Conservation (phyloP, 2,329 filamentous ascomycete species). For the Zymoseptoria crescenta region DNA sequence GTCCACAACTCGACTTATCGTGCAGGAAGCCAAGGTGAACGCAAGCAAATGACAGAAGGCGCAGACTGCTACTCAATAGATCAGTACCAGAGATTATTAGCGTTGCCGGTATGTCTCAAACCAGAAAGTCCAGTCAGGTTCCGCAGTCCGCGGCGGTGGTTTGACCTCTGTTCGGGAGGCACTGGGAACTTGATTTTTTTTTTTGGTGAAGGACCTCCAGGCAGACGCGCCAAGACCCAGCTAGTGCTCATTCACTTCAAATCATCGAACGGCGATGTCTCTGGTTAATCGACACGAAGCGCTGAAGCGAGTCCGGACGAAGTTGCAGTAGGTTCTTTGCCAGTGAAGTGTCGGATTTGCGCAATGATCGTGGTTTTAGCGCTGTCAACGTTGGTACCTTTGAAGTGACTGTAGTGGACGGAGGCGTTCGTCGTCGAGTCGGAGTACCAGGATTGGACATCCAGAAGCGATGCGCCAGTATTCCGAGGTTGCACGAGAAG, state of each 20-base stretch:
- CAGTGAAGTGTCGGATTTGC: neutral
- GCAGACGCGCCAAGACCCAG: neutral
- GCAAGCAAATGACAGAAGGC: neutral
- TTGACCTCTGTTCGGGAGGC: neutral
- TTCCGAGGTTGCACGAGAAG: neutral
- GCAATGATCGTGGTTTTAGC: neutral
- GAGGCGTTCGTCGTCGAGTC: neutral
- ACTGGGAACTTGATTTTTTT: neutral
- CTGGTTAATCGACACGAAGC: neutral
- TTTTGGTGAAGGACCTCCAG: neutral
- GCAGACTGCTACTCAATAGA: neutral
- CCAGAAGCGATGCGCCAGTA: neutral
- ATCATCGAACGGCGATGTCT: neutral
- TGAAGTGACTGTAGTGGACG: neutral
- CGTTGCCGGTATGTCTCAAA: neutral
- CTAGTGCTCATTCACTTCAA: neutral
- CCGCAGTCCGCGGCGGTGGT: neutral
- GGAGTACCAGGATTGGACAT: neutral
- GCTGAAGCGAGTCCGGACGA: neutral
- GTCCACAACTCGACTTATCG: neutral
- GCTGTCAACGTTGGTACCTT: neutral
- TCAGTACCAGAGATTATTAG: neutral
- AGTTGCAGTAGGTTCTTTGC: neutral
- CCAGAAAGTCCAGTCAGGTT: neutral
- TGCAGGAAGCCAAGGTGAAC: neutral